Percentiles rank a stretch among this genome's conserved stretches.
phyloP scores from a whole-genome alignment of 495 filamentous ascomycete species.

The Articulospora tetracladia region DNA sequence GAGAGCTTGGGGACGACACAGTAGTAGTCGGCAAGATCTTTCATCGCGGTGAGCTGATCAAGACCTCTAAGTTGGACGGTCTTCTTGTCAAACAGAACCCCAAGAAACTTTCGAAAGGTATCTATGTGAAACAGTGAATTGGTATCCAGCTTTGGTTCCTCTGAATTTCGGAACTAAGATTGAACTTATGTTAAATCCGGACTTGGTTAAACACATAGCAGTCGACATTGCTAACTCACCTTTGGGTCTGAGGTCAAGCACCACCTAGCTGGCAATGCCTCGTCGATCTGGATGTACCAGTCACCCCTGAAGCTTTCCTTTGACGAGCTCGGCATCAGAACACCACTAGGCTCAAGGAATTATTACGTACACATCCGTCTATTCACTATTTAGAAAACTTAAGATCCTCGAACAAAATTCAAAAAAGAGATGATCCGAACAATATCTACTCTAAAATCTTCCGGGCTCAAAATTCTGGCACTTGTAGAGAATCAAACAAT shows the following conservation, averaged over 20 bases:
- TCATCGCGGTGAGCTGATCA: constrained; percentile 1
- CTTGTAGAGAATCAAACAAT: too few relatives aligned
- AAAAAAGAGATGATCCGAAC: too few relatives aligned
- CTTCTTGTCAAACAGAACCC: constrained; percentile 1
- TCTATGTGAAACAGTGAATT: background rate
- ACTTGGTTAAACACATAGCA: background rate
- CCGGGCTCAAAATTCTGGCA: too few relatives aligned
- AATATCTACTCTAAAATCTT: too few relatives aligned
- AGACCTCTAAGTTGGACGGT: background rate
- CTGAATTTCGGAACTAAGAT: background rate
- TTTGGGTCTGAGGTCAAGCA: background rate
- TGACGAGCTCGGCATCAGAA: too few relatives aligned
- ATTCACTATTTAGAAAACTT: too few relatives aligned
- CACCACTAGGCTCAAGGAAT: too few relatives aligned
- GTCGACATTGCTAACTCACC: background rate
- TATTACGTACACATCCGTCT: too few relatives aligned
- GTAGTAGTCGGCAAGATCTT: constrained; percentile 13
- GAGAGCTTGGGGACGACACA: constrained; percentile 5
- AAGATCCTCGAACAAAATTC: too few relatives aligned
- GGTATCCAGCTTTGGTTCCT: background rate
- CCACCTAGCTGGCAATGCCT: too few relatives aligned
- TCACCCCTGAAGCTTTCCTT: too few relatives aligned
- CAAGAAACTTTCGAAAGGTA: constrained; percentile 7
- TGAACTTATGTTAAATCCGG: background rate
- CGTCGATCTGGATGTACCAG: too few relatives aligned